Percentiles rank a stretch among this genome's conserved stretches.
phyloP scores from a whole-genome alignment of 2,329 filamentous ascomycete genomes.

The Neofusicoccum sp. region DNA sequence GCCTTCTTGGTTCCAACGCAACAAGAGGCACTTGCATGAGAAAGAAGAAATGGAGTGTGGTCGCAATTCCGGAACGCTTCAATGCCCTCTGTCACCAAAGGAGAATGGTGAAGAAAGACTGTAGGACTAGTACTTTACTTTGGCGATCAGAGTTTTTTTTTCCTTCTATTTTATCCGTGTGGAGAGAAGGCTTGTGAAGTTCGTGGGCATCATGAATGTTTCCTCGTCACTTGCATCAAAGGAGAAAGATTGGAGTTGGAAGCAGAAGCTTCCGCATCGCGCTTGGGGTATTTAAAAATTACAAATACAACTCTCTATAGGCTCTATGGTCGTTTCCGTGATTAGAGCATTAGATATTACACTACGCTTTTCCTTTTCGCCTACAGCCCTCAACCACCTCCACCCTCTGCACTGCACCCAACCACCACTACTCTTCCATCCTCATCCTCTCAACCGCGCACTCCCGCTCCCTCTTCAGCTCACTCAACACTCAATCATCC shows the following conservation, averaged over 20 bases:
- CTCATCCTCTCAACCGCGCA: background rate
- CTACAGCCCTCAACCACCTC: background rate
- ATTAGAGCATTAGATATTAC: slow-evolving; percentile 15
- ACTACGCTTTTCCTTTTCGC: background rate
- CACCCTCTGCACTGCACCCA: background rate
- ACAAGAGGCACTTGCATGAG: too few relatives aligned
- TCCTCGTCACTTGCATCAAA: too few relatives aligned
- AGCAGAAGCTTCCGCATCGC: slow-evolving; percentile 3
- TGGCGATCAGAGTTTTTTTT: too few relatives aligned
- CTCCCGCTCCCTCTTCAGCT: background rate
- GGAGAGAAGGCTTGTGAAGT: too few relatives aligned
- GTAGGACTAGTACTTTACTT: too few relatives aligned
- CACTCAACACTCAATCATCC: background rate
- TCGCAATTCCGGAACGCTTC: too few relatives aligned
- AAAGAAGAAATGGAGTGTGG: too few relatives aligned
- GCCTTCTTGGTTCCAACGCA: background rate
- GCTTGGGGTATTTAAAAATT: slow-evolving; percentile 15
- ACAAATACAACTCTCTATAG: slow-evolving; percentile 14
- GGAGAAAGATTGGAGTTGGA: background rate
- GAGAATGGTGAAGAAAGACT: too few relatives aligned
- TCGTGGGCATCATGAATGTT: too few relatives aligned
- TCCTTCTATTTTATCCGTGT: too few relatives aligned
- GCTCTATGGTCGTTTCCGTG: slow-evolving; percentile 4
- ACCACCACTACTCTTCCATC: background rate
- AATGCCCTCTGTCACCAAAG: too few relatives aligned